Percentiles rank a stretch among this genome's conserved stretches.
phyloP scores from a whole-genome alignment of 805 yeast species.

The Pichia membranifaciens region DNA sequence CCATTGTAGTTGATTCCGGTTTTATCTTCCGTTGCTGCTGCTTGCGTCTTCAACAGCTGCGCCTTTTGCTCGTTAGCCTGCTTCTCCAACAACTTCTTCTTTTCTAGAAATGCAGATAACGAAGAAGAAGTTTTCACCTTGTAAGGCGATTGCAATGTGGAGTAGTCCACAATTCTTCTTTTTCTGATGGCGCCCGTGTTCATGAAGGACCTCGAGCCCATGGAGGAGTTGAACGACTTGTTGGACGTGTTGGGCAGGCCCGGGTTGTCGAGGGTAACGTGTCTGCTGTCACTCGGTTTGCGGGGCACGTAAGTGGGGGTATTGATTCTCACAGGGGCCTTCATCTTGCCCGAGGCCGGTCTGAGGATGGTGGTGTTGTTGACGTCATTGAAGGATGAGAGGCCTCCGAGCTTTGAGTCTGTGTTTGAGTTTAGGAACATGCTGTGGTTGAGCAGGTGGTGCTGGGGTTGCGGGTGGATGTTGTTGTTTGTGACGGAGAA shows the following conservation, averaged over 20 bases:
- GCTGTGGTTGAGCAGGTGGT: constrained; percentile 1
- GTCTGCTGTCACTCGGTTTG: not conserved
- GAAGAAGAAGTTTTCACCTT: constrained; percentile 27
- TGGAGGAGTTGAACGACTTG: not conserved
- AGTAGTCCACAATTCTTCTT: constrained; percentile 26
- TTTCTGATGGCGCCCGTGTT: constrained; percentile 14
- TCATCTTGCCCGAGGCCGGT: constrained; percentile 18
- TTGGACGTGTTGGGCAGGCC: too few species aligned
- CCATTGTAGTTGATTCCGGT: constrained; percentile 9
- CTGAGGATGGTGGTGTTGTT: constrained; percentile 21
- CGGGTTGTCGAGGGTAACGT: too few species aligned
- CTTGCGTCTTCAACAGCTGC: not conserved
- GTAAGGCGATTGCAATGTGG: constrained; percentile 26
- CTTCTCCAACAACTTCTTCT: constrained; percentile 9
- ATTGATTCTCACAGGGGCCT: constrained; percentile 21
- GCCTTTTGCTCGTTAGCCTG: constrained; percentile 9
- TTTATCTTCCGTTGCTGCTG: not conserved
- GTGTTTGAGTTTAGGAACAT: constrained; percentile 4
- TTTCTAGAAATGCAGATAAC: constrained; percentile 20
- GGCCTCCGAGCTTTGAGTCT: constrained; percentile 1
- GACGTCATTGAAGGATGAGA: constrained; percentile 10
- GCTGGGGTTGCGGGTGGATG: not conserved
- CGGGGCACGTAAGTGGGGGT: constrained; percentile 26
- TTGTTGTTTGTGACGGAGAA: constrained; percentile 2
- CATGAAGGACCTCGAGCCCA: constrained; percentile 5